phyloP scores from a whole-genome alignment of 352 stramenopile genomes.

The Pythium brachiatum region DNA sequence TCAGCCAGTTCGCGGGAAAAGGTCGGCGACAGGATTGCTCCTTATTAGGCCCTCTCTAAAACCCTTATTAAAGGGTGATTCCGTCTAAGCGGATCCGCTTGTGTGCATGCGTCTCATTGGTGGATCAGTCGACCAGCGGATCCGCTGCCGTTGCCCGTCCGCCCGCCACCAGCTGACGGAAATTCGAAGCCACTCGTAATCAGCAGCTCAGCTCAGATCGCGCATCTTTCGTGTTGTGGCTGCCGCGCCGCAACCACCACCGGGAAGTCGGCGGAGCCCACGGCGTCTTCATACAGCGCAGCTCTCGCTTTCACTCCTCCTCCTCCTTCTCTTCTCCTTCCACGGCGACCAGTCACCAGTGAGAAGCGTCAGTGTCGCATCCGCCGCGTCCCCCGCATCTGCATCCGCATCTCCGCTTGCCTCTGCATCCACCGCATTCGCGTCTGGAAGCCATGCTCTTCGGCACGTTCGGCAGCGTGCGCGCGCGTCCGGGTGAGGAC shows the following conservation, averaged over 20 bases:
- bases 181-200: neutral
- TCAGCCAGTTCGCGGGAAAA: neutral
- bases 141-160: neutral
- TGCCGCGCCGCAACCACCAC: neutral
- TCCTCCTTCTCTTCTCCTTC: neutral
- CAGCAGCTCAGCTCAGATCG: neutral
- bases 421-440: too few species aligned
- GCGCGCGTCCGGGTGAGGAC: slow-evolving; percentile 9
- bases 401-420: too few species aligned
- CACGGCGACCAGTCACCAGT: neutral
- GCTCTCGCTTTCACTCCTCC: neutral
- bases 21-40: neutral
- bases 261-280: neutral
- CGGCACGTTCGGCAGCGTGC: slow-evolving; percentile 23
- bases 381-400: neutral
- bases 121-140: neutral
- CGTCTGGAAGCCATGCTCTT: slow-evolving; percentile 17
- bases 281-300: neutral
- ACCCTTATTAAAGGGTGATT: neutral
- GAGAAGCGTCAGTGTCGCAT: neutral
- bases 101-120: neutral
- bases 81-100: neutral
- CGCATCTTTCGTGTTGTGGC: slow-evolving; percentile 1
- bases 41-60: neutral
- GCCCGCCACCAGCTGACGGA: neutral